These are phyloP conservation scores for Trichoderma polysporum DNA, from an alignment of 2,329 filamentous ascomycete genomes.

Conservation along the genomic window DNA sequence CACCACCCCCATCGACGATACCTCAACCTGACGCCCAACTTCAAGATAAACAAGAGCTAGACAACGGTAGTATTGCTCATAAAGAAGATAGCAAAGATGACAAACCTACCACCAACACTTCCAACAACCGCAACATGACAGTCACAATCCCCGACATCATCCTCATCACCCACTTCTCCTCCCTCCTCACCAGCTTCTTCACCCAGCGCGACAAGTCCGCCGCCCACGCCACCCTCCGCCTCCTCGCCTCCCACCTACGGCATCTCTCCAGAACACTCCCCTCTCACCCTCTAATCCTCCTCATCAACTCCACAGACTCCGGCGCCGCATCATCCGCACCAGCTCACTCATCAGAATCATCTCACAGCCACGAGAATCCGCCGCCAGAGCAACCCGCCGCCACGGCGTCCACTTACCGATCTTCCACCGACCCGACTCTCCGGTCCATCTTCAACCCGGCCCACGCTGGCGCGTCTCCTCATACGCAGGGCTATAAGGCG, in stretches of 20 bases:
- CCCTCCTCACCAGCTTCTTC: conserved; percentile 54
- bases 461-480: background rate
- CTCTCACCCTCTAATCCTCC: conserved; percentile 49
- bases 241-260: conserved; percentile 49
- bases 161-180: conserved; percentile 55
- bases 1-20: conserved; percentile 8
- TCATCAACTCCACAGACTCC: conserved; percentile 52
- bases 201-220: conserved; percentile 45
- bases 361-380: conserved; percentile 9
- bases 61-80: no score
- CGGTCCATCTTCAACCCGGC: conserved; percentile 48
- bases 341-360: background rate
- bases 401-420: background rate
- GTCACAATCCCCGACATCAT: conserved; percentile 37
- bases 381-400: background rate
- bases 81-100: background rate
- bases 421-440: conserved; percentile 43
- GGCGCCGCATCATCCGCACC: conserved; percentile 9
- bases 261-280: conserved; percentile 43
- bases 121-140: background rate
- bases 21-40: background rate
- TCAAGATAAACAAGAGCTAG: background rate
- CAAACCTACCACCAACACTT: background rate
- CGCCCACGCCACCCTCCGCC: conserved; percentile 50
- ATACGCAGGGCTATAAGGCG: conserved; percentile 30